phyloP scores from a whole-genome alignment of 768 basidiomycete genomes.

The Tricholoma furcatifolium region DNA sequence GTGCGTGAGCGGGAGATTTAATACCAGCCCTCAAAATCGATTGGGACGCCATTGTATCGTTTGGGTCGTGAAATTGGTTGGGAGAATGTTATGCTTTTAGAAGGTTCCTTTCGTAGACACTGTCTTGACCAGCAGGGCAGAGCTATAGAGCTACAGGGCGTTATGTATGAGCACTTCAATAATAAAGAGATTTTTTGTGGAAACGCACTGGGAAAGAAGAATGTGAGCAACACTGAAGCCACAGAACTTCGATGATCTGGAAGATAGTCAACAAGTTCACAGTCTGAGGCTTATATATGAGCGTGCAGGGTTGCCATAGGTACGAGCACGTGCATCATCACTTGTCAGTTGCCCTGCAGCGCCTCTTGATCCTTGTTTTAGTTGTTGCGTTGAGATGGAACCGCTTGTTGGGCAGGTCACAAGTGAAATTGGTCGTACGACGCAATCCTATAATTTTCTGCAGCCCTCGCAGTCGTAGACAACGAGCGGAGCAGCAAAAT shows the following conservation, averaged over 20 bases:
- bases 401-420: not conserved
- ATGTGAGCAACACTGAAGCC: constrained; percentile 17
- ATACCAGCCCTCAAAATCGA: constrained; percentile 34
- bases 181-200: not conserved
- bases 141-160: constrained; percentile 18
- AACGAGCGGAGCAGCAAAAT: not conserved
- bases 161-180: not conserved
- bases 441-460: not conserved
- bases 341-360: constrained; percentile 4
- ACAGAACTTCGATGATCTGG: constrained; percentile 8
- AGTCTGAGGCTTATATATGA: constrained; percentile 4
- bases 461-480: too few relatives aligned
- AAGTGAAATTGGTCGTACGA: not conserved
- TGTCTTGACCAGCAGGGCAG: constrained; percentile 50
- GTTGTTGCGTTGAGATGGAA: constrained; percentile 4
- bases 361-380: not conserved
- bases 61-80: constrained; percentile 20
- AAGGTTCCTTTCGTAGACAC: constrained; percentile 31
- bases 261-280: not conserved
- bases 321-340: constrained; percentile 8
- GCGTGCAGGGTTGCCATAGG: constrained; percentile 13
- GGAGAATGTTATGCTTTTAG: constrained; percentile 2
- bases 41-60: constrained; percentile 36
- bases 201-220: constrained; percentile 7
- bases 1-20: constrained; percentile 29